Base-by-base conservation (phyloP, 768 basidiomycete species). In the Antrodiella citrinella region DNA sequence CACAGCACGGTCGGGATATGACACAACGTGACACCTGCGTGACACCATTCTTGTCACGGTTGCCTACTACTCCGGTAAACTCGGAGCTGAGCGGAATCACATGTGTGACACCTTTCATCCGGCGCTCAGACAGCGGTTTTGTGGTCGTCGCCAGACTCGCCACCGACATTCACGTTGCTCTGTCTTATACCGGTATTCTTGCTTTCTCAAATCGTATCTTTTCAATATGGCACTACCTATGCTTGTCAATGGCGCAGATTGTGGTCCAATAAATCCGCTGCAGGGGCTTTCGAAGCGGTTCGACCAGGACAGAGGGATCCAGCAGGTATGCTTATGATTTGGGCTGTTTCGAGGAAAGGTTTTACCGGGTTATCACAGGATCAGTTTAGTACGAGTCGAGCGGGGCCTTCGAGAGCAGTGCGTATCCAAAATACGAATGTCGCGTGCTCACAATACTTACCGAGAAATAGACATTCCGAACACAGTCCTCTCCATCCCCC, bases 181-280 rank as follows among this genome's bases (percentile, higher is more conserved):
- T n/a, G n/a, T n/a, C n/a, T n/a, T n/a, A n/a, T n/a, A n/a, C n/a
- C n/a, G n/a, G n/a, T n/a, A n/a, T n/a, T 43, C 41, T 43, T 43
- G 41, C 7, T 43, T 43, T 43, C 21, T 43, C 41, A 22, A 9
- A 9, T 9, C 19, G 10, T 7, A 10, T 43, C 19, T 7, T 19
- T 19, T 10, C 41, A 43, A 9, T 53, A 91, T 92, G 90, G 82
- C 89, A 4, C 72, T 93, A 23, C 84, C 89, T 45, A 77, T 88
- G 74, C 82, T 94, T 18, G 75, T 83, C 19, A 80, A 76, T 43
- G 82, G 81, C 39, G 73, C 87, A 1, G 89, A 91, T 41, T 95
- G 91, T 56, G 92, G 92, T 0, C 91, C 92, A 4, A 77, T 78
- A 0, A 95, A 92, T 63, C 81, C 90, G 10, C 66, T 95, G 15